Percentiles rank a stretch among this genome's conserved stretches.
Conservation (phyloP, 1,139 yeast genomes). For the Pichia sp. region DNA sequence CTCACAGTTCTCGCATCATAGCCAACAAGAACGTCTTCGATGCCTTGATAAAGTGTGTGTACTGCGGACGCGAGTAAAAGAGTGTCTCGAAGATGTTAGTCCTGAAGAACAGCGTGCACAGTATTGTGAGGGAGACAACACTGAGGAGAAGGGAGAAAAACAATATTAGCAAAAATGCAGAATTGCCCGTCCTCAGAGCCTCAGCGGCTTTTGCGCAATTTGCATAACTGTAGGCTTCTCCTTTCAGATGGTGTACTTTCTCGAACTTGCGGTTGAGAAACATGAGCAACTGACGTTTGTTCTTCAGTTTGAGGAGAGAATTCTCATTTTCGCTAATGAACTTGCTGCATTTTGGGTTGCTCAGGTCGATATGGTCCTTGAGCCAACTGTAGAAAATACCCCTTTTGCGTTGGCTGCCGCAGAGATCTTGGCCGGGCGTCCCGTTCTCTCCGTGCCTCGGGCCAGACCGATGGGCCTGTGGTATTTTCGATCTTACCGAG, state of each 20-base stretch:
- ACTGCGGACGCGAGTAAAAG: neutral
- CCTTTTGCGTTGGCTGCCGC: neutral
- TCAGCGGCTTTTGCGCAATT: neutral
- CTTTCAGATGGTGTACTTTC: conserved; percentile 3
- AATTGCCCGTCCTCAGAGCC: neutral
- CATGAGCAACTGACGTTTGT: conserved; percentile 18
- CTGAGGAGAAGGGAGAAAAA: neutral
- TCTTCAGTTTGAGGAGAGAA: conserved; percentile 10
- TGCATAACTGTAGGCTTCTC: neutral
- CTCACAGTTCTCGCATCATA: neutral
- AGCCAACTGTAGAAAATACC: conserved; percentile 10
- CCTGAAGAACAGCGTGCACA: neutral
- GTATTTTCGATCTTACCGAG: neutral
- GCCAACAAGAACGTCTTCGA: neutral
- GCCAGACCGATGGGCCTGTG: neutral
- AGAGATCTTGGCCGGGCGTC: neutral
- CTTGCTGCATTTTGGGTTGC: neutral
- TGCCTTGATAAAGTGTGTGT: neutral
- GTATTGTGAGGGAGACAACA: neutral
- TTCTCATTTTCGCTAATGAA: conserved; percentile 10
- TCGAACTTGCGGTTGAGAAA: conserved; percentile 9
- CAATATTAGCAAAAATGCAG: neutral
- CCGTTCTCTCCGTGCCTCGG: neutral
- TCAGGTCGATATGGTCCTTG: conserved; percentile 5
- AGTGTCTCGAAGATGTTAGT: conserved; percentile 2